These are phyloP conservation scores for Angomonas deanei DNA, from an alignment of 208 protist genomes.

Conservation along the genomic window DNA sequence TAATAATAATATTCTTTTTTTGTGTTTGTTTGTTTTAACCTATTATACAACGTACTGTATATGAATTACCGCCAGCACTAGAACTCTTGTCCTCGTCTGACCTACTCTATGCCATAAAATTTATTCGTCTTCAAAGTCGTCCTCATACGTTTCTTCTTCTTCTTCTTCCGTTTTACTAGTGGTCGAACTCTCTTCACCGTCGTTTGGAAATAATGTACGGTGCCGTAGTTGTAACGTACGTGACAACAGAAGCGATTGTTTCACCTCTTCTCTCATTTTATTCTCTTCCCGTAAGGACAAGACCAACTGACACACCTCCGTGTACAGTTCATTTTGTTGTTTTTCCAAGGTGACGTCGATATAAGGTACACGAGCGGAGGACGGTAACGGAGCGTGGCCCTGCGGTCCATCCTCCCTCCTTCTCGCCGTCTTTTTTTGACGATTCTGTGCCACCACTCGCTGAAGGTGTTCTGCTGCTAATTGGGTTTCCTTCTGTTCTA, in stretches of 20 bases:
- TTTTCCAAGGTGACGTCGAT: constrained; percentile 47
- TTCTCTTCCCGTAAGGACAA: constrained; percentile 23
- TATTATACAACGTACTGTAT: too few species aligned
- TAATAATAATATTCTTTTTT: background rate
- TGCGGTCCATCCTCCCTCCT: background rate
- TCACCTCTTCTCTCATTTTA: constrained; percentile 1
- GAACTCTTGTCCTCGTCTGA: too few species aligned
- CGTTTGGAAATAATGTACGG: background rate
- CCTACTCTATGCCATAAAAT: background rate
- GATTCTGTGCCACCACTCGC: background rate
- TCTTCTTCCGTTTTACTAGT: background rate
- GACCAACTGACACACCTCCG: constrained; percentile 52
- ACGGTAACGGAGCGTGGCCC: background rate
- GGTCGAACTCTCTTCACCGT: too few species aligned
- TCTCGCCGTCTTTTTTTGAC: background rate
- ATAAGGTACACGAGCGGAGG: too few species aligned
- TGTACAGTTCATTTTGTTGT: constrained; percentile 29
- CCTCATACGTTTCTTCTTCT: background rate
- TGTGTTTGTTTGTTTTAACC: too few species aligned
- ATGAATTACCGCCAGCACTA: too few species aligned
- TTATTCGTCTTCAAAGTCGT: constrained; percentile 5
- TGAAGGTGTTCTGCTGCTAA: background rate
- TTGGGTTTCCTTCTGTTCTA: constrained; percentile 1
- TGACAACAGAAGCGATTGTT: background rate
- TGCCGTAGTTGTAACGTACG: background rate